These are phyloP conservation scores for Calendula officinalis DNA, from an alignment of 129 eudicot genomes.

Conservation along the genomic window DNA sequence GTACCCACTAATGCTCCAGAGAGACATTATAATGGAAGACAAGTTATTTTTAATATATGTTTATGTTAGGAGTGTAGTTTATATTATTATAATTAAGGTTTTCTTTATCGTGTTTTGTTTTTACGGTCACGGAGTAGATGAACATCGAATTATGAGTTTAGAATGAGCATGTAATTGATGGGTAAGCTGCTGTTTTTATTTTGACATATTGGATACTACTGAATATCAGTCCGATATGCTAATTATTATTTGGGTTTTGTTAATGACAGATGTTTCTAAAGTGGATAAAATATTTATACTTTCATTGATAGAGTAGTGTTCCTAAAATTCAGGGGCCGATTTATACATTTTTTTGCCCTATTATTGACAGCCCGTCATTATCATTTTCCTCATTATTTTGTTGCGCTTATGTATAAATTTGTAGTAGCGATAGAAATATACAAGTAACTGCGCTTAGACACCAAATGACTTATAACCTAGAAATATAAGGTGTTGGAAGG, in stretches of 20 bases:
- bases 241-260: too few species aligned
- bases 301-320: too few species aligned
- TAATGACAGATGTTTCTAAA: too few species aligned
- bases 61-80: neutral
- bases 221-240: neutral
- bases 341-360: too few species aligned
- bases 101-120: conserved; percentile 5
- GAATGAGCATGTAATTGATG: conserved; percentile 2
- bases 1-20: conserved; percentile 63
- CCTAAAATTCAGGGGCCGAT: too few species aligned
- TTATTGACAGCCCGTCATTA: too few species aligned
- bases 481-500: too few species aligned
- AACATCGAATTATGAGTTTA: conserved; percentile 16
- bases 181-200: conserved; percentile 11
- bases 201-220: conserved; percentile 19
- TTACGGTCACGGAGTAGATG: neutral
- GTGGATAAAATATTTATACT: too few species aligned
- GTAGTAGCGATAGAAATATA: conserved; percentile 5
- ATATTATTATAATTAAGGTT: conserved; percentile 3
- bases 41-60: neutral
- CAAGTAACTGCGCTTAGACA: neutral
- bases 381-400: too few species aligned
- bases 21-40: conserved; percentile 46
- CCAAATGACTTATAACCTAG: too few species aligned
- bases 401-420: conserved; percentile 6